Evolutionary conservation across 1,284 basidiomycete genomes (phyloP).

Genomic region (Microbotryum lychnidis-dioicae): DNA sequence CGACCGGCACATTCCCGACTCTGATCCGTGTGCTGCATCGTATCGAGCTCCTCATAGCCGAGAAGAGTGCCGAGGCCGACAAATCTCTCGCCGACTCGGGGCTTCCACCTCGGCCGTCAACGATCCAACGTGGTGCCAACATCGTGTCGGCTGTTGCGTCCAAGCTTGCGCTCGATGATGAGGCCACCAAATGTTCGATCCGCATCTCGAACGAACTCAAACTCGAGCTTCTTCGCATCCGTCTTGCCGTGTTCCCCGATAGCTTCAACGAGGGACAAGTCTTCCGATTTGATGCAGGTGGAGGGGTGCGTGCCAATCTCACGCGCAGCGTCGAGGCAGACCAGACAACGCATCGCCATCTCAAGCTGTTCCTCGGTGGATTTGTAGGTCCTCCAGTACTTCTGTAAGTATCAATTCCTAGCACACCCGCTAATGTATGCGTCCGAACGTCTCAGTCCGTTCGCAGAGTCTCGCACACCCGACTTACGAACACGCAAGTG

Average conservation of each 20-base stretch:
- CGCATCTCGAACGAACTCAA: constrained; percentile 18
- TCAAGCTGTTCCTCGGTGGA: constrained; percentile 20
- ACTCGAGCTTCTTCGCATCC: constrained; percentile 21
- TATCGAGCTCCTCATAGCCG: constrained; percentile 18
- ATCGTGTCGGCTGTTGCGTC: constrained; percentile 5
- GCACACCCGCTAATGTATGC: not conserved
- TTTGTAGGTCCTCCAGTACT: constrained; percentile 4
- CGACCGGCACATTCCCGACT: constrained; percentile 21
- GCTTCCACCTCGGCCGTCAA: constrained; percentile 3
- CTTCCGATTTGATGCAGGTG: constrained; percentile 26
- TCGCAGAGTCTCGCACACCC: constrained; percentile 13
- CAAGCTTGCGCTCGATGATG: not conserved
- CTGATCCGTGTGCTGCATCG: constrained; percentile 13
- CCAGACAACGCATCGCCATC: constrained; percentile 13
- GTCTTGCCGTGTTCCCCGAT: constrained; percentile 25
- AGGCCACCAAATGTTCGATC: not conserved
- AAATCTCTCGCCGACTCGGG: constrained; percentile 2
- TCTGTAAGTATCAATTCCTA: not conserved
- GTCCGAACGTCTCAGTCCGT: constrained; percentile 1
- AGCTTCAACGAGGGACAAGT: constrained; percentile 28
- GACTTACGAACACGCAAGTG: constrained; percentile 19
- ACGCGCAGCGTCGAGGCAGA: constrained; percentile 6
- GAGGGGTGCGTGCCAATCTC: constrained; percentile 19
- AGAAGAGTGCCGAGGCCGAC: constrained; percentile 10
- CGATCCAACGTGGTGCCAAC: not conserved